Evolutionary conservation across 768 basidiomycete species (phyloP), one percentile per base, ranked within the genome.

Genomic region (Phanerochaete carnosa): DNA sequence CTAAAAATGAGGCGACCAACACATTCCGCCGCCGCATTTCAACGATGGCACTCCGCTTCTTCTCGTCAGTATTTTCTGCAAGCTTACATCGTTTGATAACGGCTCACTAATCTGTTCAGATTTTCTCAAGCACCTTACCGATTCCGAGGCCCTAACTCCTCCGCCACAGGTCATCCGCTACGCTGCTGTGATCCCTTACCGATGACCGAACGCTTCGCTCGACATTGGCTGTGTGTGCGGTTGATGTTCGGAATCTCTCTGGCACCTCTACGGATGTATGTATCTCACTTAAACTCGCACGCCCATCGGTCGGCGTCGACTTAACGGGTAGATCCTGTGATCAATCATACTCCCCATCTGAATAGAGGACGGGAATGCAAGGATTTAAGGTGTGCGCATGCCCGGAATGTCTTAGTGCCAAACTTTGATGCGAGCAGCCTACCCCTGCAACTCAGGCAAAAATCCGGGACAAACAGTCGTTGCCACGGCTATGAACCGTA

Each of bases 231-330:
- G 25, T n/a, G 37, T 22, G 2, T 2, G 19, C 65, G 68, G 68
- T 0, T 66, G 68, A 69, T 66, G 56, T 52, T 69, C 68, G 68
- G 67, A 28, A 45, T 35, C 47, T 63, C 54, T 35, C 22, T 66
- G 67, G 68, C 45, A 62, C 19, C 29, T 51, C 57, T 60, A 60
- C 61, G 63, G 64, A 63, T 61, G 39, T 33, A 32, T 60, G n/a
- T 45, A 55, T 55, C 54, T 32, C 43, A 16, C 54, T 39, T 19
- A 39, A 12, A 13, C 32, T 33, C 54, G n/a, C 54, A 55, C 54
- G 54, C 54, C 54, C 54, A 55, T 55, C 54, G 37, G 54, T 43
- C 54, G 54, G 54, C 19, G 6, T 43, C 54, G 8, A 55, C 33
- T 19, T 28, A 59, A 54, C 25, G 26, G 50, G 50, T 26, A 53